Conservation (phyloP, 331 rosid species). For the Rhamnella rubrinervis region DNA sequence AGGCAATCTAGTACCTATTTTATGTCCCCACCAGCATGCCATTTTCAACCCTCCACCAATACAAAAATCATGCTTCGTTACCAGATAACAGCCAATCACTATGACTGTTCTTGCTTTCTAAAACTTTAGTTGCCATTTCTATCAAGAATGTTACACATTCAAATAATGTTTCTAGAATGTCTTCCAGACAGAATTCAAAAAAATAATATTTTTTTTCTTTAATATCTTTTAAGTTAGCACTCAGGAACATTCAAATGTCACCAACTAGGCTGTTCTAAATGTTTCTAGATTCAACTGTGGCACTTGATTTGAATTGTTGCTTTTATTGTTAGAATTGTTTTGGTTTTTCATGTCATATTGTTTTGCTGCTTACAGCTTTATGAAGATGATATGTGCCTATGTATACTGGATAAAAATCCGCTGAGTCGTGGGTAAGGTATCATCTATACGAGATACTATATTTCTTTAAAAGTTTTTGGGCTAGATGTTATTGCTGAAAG, state of each 20-base stretch:
- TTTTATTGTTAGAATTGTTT: background rate
- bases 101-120: background rate
- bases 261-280: background rate
- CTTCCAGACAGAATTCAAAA: too few relatives aligned
- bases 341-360: background rate
- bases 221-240: background rate
- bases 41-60: background rate
- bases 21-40: background rate
- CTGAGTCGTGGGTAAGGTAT: conserved; percentile 97
- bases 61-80: background rate
- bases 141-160: background rate
- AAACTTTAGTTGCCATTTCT: background rate
- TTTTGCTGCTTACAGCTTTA: conserved; percentile 58
- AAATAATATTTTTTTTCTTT: background rate
- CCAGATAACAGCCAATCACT: background rate
- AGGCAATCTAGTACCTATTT: background rate
- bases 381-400: conserved; percentile 85
- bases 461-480: background rate
- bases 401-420: conserved; percentile 85
- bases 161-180: too few relatives aligned
- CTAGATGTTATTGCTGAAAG: background rate
- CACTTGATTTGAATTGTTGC: background rate
- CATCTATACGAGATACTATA: conserved; percentile 38
- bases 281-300: background rate
- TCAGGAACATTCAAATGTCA: background rate